Evolutionary conservation across 257 asterid genomes (phyloP).

Genomic region (Solanum habrochaites): DNA sequence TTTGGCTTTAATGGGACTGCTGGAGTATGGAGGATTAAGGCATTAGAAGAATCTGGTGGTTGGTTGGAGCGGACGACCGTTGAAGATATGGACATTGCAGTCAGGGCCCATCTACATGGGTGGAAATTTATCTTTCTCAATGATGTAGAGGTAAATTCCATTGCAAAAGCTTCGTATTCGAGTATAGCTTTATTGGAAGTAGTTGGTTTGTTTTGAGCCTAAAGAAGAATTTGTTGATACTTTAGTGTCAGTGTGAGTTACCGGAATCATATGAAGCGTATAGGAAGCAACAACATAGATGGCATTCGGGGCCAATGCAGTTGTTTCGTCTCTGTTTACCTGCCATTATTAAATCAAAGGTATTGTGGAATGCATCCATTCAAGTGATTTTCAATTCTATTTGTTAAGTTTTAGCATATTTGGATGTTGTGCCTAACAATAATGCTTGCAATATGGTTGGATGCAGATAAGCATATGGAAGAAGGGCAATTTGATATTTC

Average conservation of each 20-base stretch:
- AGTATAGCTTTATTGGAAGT: neutral
- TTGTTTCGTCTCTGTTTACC: constrained; percentile 90
- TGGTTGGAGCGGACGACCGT: constrained; percentile 97
- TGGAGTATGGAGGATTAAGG: constrained; percentile 95
- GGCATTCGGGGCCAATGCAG: constrained; percentile 99
- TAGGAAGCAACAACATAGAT: constrained; percentile 88
- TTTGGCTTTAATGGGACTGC: constrained; percentile 98
- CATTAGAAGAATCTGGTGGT: constrained; percentile 92
- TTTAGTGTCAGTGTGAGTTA: constrained; percentile 86
- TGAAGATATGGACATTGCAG: constrained; percentile 98
- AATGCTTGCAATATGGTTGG: neutral
- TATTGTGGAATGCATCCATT: neutral
- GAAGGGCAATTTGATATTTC: constrained; percentile 38
- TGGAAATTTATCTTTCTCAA: constrained; percentile 90
- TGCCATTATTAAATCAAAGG: constrained; percentile 66
- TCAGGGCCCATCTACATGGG: constrained; percentile 95
- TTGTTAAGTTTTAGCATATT: neutral
- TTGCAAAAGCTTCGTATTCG: neutral
- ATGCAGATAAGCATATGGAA: constrained; percentile 45
- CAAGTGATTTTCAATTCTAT: neutral
- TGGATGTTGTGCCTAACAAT: neutral
- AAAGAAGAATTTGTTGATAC: neutral
- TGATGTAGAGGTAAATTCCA: constrained; percentile 67
- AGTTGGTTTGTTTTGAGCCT: neutral
- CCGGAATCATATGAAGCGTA: constrained; percentile 97